Conservation (phyloP, 352 stramenopile genomes). For the Pythium grandisporangium region DNA sequence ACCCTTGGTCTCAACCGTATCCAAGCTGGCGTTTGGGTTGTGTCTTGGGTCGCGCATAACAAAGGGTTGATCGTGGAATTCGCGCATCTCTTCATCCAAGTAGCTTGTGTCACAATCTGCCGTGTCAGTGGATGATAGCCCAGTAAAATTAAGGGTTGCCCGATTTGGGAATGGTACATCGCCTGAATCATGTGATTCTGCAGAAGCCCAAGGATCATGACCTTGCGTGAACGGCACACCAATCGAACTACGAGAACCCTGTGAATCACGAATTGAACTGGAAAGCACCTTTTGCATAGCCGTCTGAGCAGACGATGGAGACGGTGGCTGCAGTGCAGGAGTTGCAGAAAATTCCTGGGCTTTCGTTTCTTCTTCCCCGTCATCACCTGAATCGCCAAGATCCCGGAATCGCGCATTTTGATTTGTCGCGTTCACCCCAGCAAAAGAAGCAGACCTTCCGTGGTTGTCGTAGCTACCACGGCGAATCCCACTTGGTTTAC, state of each 20-base stretch:
- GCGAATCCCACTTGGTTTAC: too few relatives aligned
- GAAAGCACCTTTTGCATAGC: conserved; percentile 16
- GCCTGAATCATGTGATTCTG: conserved; percentile 3
- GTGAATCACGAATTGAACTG: conserved; percentile 23
- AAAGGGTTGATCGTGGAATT: conserved; percentile 53
- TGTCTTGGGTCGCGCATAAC: conserved; percentile 11
- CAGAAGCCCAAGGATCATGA: too few relatives aligned
- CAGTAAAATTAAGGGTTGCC: too few relatives aligned
- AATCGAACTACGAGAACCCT: too few relatives aligned
- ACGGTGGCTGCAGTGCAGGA: conserved; percentile 27
- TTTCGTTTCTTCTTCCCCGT: conserved; percentile 46
- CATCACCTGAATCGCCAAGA: conserved; percentile 16
- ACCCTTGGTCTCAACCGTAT: too few relatives aligned
- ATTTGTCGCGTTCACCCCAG: too few relatives aligned
- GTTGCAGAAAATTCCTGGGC: conserved; percentile 33
- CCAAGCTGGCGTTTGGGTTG: too few relatives aligned
- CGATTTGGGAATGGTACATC: conserved; percentile 17
- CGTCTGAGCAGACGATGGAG: conserved; percentile 26
- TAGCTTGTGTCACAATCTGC: conserved; percentile 47
- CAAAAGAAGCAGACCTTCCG: too few relatives aligned
- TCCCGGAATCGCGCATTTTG: too few relatives aligned
- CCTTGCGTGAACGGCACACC: too few relatives aligned
- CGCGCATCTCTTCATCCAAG: conserved; percentile 58
- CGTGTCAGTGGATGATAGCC: too few relatives aligned
- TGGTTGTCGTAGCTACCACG: too few relatives aligned